Base-by-base conservation (phyloP, 2,329 filamentous ascomycete genomes). In the Phyllosticta citriasiana region DNA sequence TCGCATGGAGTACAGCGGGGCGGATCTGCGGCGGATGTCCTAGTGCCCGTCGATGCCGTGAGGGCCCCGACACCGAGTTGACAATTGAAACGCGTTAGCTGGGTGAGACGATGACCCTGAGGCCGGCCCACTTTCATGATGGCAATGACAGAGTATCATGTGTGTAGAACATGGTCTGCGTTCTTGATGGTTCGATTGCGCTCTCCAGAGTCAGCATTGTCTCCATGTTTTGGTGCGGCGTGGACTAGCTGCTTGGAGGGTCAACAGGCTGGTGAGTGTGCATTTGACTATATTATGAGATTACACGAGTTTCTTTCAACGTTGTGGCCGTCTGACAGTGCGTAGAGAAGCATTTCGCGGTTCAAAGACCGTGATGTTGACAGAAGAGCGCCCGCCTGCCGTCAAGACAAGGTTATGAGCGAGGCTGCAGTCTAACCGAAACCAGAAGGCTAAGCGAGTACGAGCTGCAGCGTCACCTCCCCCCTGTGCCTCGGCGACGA, bases 401-500 rank as follows among this genome's bases (percentile, higher is more conserved):
- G 33, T 40, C 33, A 40, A 40, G 7, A 40, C 5, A 40, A 40
- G 33, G 33, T 40, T 40, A 12, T 40, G 9, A 40, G 33, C 10
- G 33, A 40, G 10, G 16, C 16, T 14, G 33, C 33, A 14, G 10
- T 40, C 19, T 40, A 14, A 14, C 33, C 33, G 33, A 9, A 40
- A 12, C 16, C 16, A 14, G 33, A 40, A 40, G 19, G 30, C 10
- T 33, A 33, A 33, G 33, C 33, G 33, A 40, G 33, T 22, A 22
- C 19, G 19, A 22, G 19, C 19, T 22, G 19, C 19, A 22, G 19
- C 19, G 19, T 22, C 19, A 22, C 19, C 19, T 22, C 19, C 19
- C 19, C 19, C 19, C 19, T 22, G 19, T 22, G 19, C 19, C 19
- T 22, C 19, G 19, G 19, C 19, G 19, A 85, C 19, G 19, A 22